A percentile compares a stretch with the other conserved stretches of the same genome.
These are phyloP conservation scores for Datura wrightii DNA, from an alignment of 257 asterid genomes.

Conservation along the genomic window DNA sequence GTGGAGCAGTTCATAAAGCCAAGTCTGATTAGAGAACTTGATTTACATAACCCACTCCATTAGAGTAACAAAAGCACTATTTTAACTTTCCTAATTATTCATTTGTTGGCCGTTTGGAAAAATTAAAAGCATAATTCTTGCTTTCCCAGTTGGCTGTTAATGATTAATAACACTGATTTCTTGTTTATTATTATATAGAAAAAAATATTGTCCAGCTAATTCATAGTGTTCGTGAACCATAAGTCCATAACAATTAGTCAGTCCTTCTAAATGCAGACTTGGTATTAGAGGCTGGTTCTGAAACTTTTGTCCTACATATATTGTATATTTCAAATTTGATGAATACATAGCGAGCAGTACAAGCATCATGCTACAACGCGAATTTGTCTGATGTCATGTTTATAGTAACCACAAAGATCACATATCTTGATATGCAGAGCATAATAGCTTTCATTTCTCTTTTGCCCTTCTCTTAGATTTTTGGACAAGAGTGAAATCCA, in stretches of 20 bases:
- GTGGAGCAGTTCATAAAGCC: constrained; percentile 18
- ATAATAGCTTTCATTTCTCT: not conserved
- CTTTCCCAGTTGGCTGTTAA: not conserved
- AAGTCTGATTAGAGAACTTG: not conserved
- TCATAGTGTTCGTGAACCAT: not conserved
- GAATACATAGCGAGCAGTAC: not conserved
- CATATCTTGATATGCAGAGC: not conserved
- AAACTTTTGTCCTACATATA: not conserved
- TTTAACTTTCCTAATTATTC: not conserved
- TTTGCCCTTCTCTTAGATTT: no score
- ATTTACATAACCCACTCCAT: constrained; percentile 11
- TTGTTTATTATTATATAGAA: not conserved
- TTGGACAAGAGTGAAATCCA: not conserved
- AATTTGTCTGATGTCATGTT: not conserved
- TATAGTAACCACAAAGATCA: not conserved
- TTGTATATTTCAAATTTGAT: not conserved
- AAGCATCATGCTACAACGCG: not conserved
- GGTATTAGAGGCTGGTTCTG: not conserved
- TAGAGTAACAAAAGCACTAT: not conserved
- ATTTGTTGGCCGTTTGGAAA: not conserved
- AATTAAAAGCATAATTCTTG: not conserved
- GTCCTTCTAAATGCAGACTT: not conserved
- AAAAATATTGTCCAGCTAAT: not conserved
- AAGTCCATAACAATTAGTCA: not conserved
- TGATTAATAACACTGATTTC: not conserved